Percentiles rank a stretch among this genome's conserved stretches.
Conservation (phyloP, 306 rosid genomes). For the Sphenostylis stenocarpa region DNA sequence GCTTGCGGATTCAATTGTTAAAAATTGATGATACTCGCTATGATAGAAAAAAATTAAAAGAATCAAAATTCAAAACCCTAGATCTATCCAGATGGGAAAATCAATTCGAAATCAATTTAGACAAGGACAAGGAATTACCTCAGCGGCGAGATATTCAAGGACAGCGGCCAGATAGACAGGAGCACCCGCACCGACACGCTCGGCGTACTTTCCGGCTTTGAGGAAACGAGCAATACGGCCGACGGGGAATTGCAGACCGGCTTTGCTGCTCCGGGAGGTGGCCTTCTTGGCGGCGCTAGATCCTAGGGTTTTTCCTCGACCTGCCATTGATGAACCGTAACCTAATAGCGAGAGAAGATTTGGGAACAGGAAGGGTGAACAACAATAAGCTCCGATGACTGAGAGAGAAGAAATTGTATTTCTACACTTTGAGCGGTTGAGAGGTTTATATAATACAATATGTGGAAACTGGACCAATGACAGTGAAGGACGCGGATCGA, state of each 20-base stretch:
- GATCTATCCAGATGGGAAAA: not conserved
- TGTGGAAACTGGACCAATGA: slow-evolving; percentile 39
- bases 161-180: slow-evolving; percentile 94
- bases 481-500: slow-evolving; percentile 46
- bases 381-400: not conserved
- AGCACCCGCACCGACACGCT: slow-evolving; percentile 92
- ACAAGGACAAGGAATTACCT: slow-evolving; percentile 37
- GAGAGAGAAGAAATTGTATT: not conserved
- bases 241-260: slow-evolving; percentile 89
- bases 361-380: not conserved
- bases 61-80: slow-evolving; percentile 44
- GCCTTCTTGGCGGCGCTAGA: slow-evolving; percentile 81
- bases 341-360: not conserved
- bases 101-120: not conserved
- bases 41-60: not conserved
- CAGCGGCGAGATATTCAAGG: slow-evolving; percentile 90
- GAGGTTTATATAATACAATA: slow-evolving; percentile 47
- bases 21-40: not conserved
- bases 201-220: slow-evolving; percentile 91
- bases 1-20: not conserved
- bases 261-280: slow-evolving; percentile 81
- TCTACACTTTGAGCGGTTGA: not conserved
- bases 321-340: slow-evolving; percentile 27
- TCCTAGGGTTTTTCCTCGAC: slow-evolving; percentile 80
- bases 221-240: slow-evolving; percentile 90